Conservation (phyloP, 2,329 filamentous ascomycete species). For the Paraphoma sp. region DNA sequence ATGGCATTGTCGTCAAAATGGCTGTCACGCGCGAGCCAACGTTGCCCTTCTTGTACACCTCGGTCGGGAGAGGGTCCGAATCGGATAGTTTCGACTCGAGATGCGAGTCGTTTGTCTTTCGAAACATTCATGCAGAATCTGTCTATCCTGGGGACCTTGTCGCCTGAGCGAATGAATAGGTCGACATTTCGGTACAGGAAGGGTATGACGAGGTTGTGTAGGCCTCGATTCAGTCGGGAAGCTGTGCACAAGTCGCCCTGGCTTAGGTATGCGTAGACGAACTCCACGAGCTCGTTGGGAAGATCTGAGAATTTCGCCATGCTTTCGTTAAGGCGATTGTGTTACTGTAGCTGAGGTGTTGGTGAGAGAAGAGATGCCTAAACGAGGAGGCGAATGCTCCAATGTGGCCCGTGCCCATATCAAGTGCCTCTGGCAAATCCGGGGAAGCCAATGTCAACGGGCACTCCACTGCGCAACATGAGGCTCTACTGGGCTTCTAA, state of each 20-base stretch:
- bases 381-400: neutral
- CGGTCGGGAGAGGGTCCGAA: conserved; percentile 23
- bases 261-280: conserved; percentile 22
- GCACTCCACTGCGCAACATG: too few species aligned
- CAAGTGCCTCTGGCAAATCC: too few species aligned
- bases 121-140: conserved; percentile 31
- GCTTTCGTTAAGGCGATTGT: neutral
- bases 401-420: too few species aligned
- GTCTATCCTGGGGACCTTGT: conserved; percentile 32
- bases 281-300: conserved; percentile 32
- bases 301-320: conserved; percentile 31
- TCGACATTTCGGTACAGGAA: conserved; percentile 34
- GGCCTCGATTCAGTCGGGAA: conserved; percentile 16
- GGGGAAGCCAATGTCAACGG: too few species aligned
- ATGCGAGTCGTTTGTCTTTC: conserved; percentile 17
- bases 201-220: conserved; percentile 19
- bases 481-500: too few species aligned
- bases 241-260: conserved; percentile 26
- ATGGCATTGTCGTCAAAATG: conserved; percentile 18
- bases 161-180: conserved; percentile 21
- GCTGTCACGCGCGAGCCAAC: conserved; percentile 22
- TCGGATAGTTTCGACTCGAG: conserved; percentile 25
- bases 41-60: conserved; percentile 17
- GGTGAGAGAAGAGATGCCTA: neutral
- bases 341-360: neutral